A percentile compares a stretch with the other conserved stretches of the same genome.
Evolutionary conservation across 2,329 filamentous ascomycete genomes (phyloP).

Genomic region (Trichoderma breve): DNA sequence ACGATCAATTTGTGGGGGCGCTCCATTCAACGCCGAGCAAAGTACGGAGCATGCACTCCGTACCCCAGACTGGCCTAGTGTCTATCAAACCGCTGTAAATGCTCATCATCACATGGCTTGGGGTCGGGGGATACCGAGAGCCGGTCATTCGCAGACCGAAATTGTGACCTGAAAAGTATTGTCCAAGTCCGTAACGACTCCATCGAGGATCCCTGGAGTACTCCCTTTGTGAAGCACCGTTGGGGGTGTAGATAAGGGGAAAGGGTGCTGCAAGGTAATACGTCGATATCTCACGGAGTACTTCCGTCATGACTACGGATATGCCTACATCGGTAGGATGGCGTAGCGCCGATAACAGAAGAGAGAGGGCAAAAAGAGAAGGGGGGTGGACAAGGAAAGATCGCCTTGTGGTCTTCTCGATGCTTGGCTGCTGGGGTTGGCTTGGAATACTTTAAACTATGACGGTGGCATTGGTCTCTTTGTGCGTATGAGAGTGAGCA

Average conservation of each 20-base stretch:
- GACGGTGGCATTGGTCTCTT: neutral
- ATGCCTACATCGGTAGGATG: neutral
- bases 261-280: neutral
- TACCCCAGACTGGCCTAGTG: slow-evolving; percentile 7
- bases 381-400: neutral
- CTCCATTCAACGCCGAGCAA: neutral
- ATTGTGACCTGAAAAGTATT: neutral
- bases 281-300: neutral
- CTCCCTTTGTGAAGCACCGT: neutral
- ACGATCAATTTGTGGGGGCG: slow-evolving; percentile 2
- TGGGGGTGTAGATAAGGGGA: neutral
- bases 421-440: neutral
- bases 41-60: neutral
- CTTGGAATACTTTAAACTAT: neutral
- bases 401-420: neutral
- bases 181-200: neutral
- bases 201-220: neutral
- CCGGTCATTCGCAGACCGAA: slow-evolving; percentile 1
- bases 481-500: neutral
- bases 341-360: neutral
- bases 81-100: neutral
- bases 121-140: neutral
- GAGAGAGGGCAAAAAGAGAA: neutral
- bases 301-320: neutral
- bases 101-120: neutral